Base-by-base conservation (phyloP, 2,329 filamentous ascomycete species). In the Thielaviopsis punctulata region DNA sequence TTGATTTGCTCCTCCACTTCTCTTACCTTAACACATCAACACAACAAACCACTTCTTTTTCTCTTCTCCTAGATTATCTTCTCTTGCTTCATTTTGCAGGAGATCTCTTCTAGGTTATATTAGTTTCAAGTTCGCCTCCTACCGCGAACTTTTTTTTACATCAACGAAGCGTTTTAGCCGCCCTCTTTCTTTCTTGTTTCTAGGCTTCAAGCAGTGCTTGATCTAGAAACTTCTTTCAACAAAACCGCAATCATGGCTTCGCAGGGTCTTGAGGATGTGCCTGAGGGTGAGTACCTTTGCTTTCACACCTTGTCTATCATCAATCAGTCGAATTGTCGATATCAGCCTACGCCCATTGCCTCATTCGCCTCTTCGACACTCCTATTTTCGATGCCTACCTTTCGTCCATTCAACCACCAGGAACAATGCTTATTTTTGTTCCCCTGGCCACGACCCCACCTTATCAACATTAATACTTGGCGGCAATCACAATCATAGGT, bases 251-350 rank as follows among this genome's bases (percentile, higher is more conserved):
- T 84, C 80, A 96, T 96, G 90, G 90, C 89, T 87, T 85, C 87
- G 65, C 95, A 93, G 79, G 90, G 90, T 79, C 87, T 96, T 76
- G 89, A 95, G 79, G 90, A 96, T 71, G 83, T 95, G 73, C 84
- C 86, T 69, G 88, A 94, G 78, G 80, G 87, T 94, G 77, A 76
- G 86, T 52, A 27, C 48, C 24, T 43, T 44, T 30, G 50, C 25
- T 45, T 21, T 22, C 33, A 36, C n/a, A 9, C 19, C 36, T 41
- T 18, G 36, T 12, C 30, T n/a, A 36, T 23, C 43, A 33, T 18
- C 24, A 23, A 18, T 25, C 15, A 15, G 44, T 36, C 43, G 3
- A 5, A 22, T 45, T 7, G 18, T 24, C 36, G 24, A 41, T 3
- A 18, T 2, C 36, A n/a, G 13, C 6, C 15, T 41, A 8, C n/a